Base-by-base conservation (phyloP, 108 stramenopile genomes). In the Pseudonitzschia multiseries region DNA sequence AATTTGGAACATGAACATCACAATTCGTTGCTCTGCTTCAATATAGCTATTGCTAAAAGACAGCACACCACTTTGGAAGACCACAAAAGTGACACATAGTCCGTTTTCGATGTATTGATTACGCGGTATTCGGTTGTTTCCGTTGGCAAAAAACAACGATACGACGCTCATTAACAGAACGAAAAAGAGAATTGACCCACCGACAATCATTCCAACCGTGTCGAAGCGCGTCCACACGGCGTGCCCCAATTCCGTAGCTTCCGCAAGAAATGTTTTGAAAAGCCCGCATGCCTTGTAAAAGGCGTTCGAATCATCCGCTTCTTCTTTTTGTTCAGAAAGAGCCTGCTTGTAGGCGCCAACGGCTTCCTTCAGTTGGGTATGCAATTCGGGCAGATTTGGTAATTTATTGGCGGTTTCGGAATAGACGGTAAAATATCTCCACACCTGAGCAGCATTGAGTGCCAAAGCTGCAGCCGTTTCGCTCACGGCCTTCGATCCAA, bases 221-320 rank as follows among this genome's bases (percentile, higher is more conserved):
- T 92, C 87, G 60, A 95, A 95, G 65, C 86, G 84, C 32, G 93
- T 95, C 93, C 93, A 95, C 22, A 95, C 93, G 46, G 78, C 74
- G 52, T 91, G 87, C 24, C 93, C 93, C 13, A 92, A 74, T 33
- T 81, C 89, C n/a, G 87, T 77, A 14, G 89, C 90, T 70, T 89
- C 85, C 56, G 68, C 72, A 44, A 92, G 70, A 65, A 90, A 94
- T 32, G 85, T 54, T 71, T 92, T 92, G 85, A 86, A 92, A 27
- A 88, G 74, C n/a, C 74, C 78, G 66, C 86, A 86, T 24, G 89
- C 91, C 57, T 84, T 74, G 57, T 86, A 79, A 59, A 78, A 92
- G 4, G 79, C 86, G 18, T 79, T 80, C 13, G 86, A 85, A 63
- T 91, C 85, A 62, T 71, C 24, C 28, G 69, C 72, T 0, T 62